Evolutionary conservation across 2,329 filamentous ascomycete genomes (phyloP), one percentile per base, ranked within the genome.

Genomic region (Fusarium mundagurra): DNA sequence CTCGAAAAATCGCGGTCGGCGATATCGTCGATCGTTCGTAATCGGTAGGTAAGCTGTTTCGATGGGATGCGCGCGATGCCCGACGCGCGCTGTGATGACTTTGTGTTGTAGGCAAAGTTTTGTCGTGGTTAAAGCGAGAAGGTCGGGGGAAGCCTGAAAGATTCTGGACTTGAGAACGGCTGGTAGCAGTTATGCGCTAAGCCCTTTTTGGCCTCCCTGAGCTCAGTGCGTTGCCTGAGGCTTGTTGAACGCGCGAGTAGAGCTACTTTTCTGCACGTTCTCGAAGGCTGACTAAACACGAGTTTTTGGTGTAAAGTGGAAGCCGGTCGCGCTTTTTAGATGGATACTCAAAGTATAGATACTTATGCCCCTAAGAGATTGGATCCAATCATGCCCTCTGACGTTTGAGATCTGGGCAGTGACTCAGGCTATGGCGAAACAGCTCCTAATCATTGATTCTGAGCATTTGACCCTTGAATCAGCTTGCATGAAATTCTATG

Each of bases 81-180:
- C 83, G 87, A 86, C 86, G 86, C 88, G 88, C 85, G 85, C 84
- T 83, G 82, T 84, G 85, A 86, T 88, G 84, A 78, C 70, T 80
- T 82, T 78, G 78, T 74, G 77, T 75, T 75, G 69, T 71, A 75
- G 78, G 80, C 82, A 82, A 80, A 81, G 81, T 84, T 84, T 85
- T 83, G 83, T 84, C 83, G 83, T 82, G 81, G 83, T 82, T 82
- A 80, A 84, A 80, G 81, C 79, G 81, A 82, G 82, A 80, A 80
- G 77, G 75, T 74, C 72, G 74, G 80, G 80, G 81, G 80, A 81
- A 78, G 80, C 80, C 77, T 79, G 82, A 84, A 84, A 85, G 83
- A 84, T 82, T 84, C 84, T 85, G 81, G 82, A 82, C 79, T 83
- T 81, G 79, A 82, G 81, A 71, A 80, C 80, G 81, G 82, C 80